phyloP scores from a whole-genome alignment of 345 rosid genomes.

The Lumnitzera littorea region DNA sequence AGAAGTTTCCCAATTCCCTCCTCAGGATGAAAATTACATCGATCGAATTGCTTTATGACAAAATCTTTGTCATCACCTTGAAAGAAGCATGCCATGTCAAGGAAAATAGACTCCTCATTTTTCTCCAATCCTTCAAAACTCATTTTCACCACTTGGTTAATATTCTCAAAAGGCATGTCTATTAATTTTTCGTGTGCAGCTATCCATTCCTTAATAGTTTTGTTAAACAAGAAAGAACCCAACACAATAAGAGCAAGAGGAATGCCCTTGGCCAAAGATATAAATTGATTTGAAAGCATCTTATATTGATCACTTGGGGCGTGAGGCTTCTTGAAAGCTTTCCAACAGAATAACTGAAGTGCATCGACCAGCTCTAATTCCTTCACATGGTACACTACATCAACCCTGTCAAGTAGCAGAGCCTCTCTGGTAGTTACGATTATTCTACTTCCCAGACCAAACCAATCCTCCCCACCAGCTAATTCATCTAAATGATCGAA shows the following conservation, averaged over 20 bases:
- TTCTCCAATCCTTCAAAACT: constrained; percentile 11
- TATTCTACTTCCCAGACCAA: constrained; percentile 18
- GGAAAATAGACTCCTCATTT: constrained; percentile 9
- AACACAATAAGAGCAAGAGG: constrained; percentile 9
- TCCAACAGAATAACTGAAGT: constrained; percentile 8
- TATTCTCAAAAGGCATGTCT: too few relatives aligned
- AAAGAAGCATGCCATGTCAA: constrained; percentile 13
- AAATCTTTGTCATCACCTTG: constrained; percentile 1
- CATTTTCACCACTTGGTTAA: background rate
- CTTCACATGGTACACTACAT: background rate
- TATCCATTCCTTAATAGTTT: constrained; percentile 5
- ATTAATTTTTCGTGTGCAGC: background rate
- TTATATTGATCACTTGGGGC: background rate
- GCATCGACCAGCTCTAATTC: constrained; percentile 5
- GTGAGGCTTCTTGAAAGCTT: constrained; percentile 7
- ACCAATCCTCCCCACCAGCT: constrained; percentile 9
- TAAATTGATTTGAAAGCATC: background rate
- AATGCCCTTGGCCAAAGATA: constrained; percentile 10
- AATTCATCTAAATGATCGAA: constrained; percentile 1
- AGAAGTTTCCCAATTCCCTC: constrained; percentile 2
- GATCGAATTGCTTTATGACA: background rate
- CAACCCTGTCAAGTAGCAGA: background rate
- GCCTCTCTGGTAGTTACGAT: constrained; percentile 14
- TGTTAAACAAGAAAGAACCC: constrained; percentile 12
- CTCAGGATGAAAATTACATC: constrained; percentile 3